Evolutionary conservation across 352 stramenopile species (phyloP).

Genomic region (Phytophthora gonapodyides): DNA sequence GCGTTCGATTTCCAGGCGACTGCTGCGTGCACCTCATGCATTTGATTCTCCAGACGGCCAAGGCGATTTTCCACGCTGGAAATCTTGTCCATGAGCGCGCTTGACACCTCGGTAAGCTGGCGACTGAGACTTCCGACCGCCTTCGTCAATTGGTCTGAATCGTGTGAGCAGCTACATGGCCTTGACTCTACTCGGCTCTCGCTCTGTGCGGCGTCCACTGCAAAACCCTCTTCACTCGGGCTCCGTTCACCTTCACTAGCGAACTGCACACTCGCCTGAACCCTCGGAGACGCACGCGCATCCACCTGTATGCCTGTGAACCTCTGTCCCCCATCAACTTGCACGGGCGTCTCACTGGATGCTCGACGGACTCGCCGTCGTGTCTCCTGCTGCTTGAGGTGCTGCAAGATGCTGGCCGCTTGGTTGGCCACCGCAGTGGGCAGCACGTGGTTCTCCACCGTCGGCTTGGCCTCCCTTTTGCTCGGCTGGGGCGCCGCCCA

Average conservation of each 20-base stretch:
- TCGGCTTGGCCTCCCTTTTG: slow-evolving; percentile 24
- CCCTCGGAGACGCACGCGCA: not conserved
- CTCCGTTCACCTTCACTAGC: not conserved
- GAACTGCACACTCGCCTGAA: slow-evolving; percentile 13
- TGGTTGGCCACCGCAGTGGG: slow-evolving; percentile 30
- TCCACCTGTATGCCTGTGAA: slow-evolving; percentile 2
- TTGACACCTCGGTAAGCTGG: slow-evolving; percentile 41
- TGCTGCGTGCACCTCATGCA: slow-evolving; percentile 28
- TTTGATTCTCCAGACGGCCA: slow-evolving; percentile 35
- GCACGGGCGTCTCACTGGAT: slow-evolving; percentile 14
- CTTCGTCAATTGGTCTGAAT: slow-evolving; percentile 13
- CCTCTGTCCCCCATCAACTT: slow-evolving; percentile 3
- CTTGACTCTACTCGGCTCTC: not conserved
- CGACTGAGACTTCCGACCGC: slow-evolving; percentile 32
- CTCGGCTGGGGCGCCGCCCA: slow-evolving; percentile 51
- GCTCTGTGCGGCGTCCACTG: slow-evolving; percentile 8
- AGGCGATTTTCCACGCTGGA: slow-evolving; percentile 43
- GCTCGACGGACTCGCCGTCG: slow-evolving; percentile 8
- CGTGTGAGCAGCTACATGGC: slow-evolving; percentile 11
- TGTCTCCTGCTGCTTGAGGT: slow-evolving; percentile 24
- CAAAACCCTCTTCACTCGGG: not conserved
- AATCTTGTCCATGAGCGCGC: slow-evolving; percentile 41
- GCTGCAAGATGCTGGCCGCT: slow-evolving; percentile 41
- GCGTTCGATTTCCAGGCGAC: slow-evolving; percentile 5
- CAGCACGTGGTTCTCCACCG: slow-evolving; percentile 54